Conservation (phyloP, 108 stramenopile species). For the Nitzschia putrida region DNA sequence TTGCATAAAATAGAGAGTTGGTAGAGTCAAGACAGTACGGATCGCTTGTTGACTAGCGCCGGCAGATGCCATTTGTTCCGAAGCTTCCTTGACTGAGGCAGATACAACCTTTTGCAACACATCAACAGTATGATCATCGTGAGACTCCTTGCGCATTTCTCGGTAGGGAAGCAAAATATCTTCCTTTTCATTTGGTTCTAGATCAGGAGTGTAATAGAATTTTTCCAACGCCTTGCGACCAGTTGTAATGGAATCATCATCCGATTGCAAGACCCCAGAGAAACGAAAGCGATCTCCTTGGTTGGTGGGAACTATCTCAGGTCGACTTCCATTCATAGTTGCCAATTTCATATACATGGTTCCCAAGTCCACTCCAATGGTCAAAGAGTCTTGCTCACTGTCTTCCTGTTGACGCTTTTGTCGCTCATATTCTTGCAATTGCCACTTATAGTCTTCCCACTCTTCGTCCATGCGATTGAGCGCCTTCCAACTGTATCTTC, state of each 20-base stretch:
- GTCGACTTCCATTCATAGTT: conserved; percentile 23
- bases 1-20: conserved; percentile 28
- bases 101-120: conserved; percentile 39
- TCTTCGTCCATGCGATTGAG: conserved; percentile 76
- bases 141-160: conserved; percentile 26
- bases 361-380: conserved; percentile 79
- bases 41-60: conserved; percentile 2
- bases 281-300: conserved; percentile 67
- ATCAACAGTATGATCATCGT: conserved; percentile 20
- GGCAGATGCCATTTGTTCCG: conserved; percentile 32
- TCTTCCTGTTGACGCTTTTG: conserved; percentile 7
- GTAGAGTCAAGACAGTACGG: conserved; percentile 46
- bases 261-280: conserved; percentile 39
- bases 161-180: conserved; percentile 29
- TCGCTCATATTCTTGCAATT: conserved; percentile 64
- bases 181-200: neutral
- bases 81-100: conserved; percentile 39
- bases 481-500: conserved; percentile 66
- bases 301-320: conserved; percentile 48
- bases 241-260: conserved; percentile 1
- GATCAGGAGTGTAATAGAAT: conserved; percentile 32
- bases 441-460: conserved; percentile 80
- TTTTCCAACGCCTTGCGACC: conserved; percentile 52
- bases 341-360: conserved; percentile 61
- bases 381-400: conserved; percentile 33